Evolutionary conservation across 73 alveolate species (phyloP), one percentile per base, ranked within the genome.

Genomic region (Paramecium caudatum): DNA sequence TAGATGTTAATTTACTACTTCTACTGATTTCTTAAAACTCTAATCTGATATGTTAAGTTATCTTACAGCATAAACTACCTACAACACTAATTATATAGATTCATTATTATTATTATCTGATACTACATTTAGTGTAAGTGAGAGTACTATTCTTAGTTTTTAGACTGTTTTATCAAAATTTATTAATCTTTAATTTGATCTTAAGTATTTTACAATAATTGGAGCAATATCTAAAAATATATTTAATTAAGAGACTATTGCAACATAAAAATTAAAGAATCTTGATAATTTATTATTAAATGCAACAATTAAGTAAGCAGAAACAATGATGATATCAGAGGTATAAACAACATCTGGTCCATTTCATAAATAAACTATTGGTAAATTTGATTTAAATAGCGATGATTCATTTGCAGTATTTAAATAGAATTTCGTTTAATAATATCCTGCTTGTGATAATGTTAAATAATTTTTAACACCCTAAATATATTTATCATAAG

Each of bases 1-100:
- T 74, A 41, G 88, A 74, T 74, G 88, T 74, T 39, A 74, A 74
- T 74, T 41, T 47, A 74, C 62, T n/a, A 74, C 43, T 2, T 39
- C 62, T 0, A 16, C 62, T 74, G 88, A 74, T 74, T 41, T 74
- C 4, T 36, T 37, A 17, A 39, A 36, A 37, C 43, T 41, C 1
- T 17, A 74, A 27, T 36, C 88, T 15, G 47, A 41, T 21, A 9
- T 74, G 3, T n/a, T 74, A 3, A 41, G 47, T 7, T 74, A 41
- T 8, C 32, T 74, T 5, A 74, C 17, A 41, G 21, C 68, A 4
- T 17, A 74, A 45, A 19, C 39, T 17, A 4, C 4, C 2, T 37
- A 12, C 16, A 68, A 74, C 17, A 12, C 88, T 6, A 41, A 8
- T 23, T 21, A 16, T 16, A 47, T 74, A 13, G 65, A 74, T 1